Evolutionary conservation across 768 basidiomycete genomes (phyloP).

Genomic region (Sarcomyxa edulis): DNA sequence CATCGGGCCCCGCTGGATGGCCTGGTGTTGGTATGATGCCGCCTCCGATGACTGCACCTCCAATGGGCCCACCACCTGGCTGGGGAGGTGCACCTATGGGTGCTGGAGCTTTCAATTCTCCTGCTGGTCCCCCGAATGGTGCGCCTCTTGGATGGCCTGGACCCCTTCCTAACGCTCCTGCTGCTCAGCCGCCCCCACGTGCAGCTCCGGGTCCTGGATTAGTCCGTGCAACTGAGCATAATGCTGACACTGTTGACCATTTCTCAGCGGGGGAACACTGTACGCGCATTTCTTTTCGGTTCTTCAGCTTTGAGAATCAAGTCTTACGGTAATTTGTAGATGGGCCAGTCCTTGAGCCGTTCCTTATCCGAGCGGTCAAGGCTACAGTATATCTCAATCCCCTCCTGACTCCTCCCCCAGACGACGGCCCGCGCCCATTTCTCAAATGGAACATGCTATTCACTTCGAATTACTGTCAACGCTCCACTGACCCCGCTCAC

Average conservation of each 20-base stretch:
- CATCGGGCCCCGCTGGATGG: conserved; percentile 7
- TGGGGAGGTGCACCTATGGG: neutral
- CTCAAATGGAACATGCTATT: conserved; percentile 77
- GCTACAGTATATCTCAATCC: conserved; percentile 55
- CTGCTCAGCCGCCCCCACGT: neutral
- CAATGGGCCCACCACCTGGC: conserved; percentile 4
- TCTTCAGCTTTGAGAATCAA: neutral
- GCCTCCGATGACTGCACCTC: conserved; percentile 5
- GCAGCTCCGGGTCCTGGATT: conserved; percentile 2
- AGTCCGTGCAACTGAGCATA: conserved; percentile 11
- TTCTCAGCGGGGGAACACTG: conserved; percentile 27
- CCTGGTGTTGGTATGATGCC: neutral
- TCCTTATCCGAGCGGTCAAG: conserved; percentile 43
- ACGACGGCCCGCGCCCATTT: conserved; percentile 39
- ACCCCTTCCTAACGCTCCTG: conserved; percentile 13
- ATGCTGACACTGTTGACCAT: conserved; percentile 20
- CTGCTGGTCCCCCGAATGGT: neutral
- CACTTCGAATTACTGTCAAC: conserved; percentile 50
- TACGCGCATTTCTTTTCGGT: conserved; percentile 14
- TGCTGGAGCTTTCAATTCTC: neutral
- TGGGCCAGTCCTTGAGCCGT: conserved; percentile 66
- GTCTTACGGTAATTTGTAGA: conserved; percentile 30
- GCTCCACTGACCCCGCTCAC: conserved; percentile 52
- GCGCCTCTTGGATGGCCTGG: conserved; percentile 3
- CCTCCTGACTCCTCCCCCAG: conserved; percentile 41